Evolutionary conservation across 208 protist genomes (phyloP), one percentile per base, ranked within the genome.

Genomic region (Trypanosoma boissoni): DNA sequence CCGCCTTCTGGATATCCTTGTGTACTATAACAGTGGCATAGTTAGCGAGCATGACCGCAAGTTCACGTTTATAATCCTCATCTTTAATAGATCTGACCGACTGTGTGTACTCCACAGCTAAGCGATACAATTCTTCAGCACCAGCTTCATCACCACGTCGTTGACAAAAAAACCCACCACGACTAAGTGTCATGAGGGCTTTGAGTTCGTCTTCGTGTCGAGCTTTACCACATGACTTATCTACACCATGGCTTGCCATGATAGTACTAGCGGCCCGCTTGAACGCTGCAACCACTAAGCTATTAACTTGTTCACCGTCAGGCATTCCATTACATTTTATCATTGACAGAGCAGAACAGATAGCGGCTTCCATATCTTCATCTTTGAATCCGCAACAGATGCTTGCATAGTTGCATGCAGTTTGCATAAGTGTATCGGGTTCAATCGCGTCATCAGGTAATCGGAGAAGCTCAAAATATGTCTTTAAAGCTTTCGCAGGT

Each of bases 141-240:
- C 81, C 68, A 43, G 66, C 60, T 24, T 63, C 66, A 50, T 80
- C 74, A n/a, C 76, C 78, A 58, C 85, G 72, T 53, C 81, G 74
- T 23, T 88, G 80, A 54, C 84, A 92, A 59, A 88, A 92, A 58
- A 89, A 92, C 36, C 81, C 85, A 56, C 80, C 85, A 12, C 85
- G 80, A 64, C 78, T 92, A 14, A 92, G 74, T 52, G 74, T 76
- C 44, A 88, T 86, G 45, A 88, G 74, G n/a, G 68, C 68, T 50
- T 70, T 86, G 24, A 86, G 66, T 32, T 74, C 77, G 16, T 51
- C 58, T 41, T 56, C 58, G 12, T 50, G 31, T 32, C 41, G 49
- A 34, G 37, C 50, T 45, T 21, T 52, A 26, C 36, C 45, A 20
- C 34, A 49, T n/a, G 29, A 12, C 9, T 55, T 49, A 27, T 69